Evolutionary conservation across 208 protist genomes (phyloP).

Genomic region (Leishmania braziliensis): DNA sequence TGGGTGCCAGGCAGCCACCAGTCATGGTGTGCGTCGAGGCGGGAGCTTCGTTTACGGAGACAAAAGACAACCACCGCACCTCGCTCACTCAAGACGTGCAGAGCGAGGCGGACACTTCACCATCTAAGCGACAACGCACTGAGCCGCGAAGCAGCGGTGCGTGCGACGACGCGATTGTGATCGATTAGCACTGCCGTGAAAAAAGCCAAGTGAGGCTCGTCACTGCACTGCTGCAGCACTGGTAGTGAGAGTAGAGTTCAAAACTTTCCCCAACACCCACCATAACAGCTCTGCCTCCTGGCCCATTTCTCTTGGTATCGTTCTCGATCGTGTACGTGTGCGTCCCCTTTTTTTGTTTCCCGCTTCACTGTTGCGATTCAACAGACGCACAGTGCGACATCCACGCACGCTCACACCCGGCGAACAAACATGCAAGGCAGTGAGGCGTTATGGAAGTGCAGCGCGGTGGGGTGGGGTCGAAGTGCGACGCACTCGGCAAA

Average conservation of each 20-base stretch:
- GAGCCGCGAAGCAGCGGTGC: conserved; percentile 3
- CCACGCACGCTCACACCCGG: background rate
- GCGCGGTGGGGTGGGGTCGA: background rate
- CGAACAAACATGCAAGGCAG: background rate
- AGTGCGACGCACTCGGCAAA: background rate
- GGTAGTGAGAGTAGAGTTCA: background rate
- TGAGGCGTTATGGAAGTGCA: background rate
- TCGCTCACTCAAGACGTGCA: background rate
- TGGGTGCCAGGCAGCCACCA: too few species aligned
- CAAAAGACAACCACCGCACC: background rate
- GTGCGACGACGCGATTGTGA: conserved; percentile 20
- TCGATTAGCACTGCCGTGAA: conserved; percentile 12
- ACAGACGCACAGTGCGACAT: background rate
- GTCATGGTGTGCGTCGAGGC: background rate
- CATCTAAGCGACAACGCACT: conserved; percentile 20
- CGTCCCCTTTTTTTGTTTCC: background rate
- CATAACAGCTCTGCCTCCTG: background rate
- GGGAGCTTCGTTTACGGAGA: background rate
- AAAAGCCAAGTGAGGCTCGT: background rate
- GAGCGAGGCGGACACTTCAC: background rate
- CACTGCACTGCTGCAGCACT: background rate
- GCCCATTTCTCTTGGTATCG: background rate
- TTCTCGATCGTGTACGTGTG: background rate
- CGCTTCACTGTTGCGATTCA: background rate
- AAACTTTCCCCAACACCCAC: background rate